Base-by-base conservation (phyloP, 306 rosid species). In the Myrica gale region DNA sequence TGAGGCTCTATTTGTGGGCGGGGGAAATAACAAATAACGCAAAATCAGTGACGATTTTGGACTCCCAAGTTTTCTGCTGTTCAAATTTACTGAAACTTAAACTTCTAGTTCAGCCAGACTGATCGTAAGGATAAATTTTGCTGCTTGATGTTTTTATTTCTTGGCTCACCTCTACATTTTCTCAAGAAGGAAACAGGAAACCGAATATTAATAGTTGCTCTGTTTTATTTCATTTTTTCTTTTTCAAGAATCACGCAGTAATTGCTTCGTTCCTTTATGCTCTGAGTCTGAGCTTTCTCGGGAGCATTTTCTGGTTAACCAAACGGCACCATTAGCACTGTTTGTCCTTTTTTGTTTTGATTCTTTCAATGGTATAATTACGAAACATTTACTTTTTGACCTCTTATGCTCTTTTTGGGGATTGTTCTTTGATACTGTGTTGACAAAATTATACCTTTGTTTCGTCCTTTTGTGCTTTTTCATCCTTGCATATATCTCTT, bases 401-500 rank as follows among this genome's bases (percentile, higher is more conserved):
- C 77, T 67, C 69, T 42, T 46, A 60, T 48, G 26, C 74, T 11
- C 76, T 65, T 46, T 78, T 68, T 65, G 54, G 70, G 70, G 41
- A 46, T 69, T 55, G 74, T 56, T 72, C 62, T 51, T 61, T 77
- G 84, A 78, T 82, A 83, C 81, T 80, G 78, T 86, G 83, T 86
- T 85, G 92, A 83, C 92, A 77, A 85, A 77, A 87, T 87, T 79
- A 84, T 77, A 71, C 78, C 68, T 86, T 83, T 71, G 63, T 85
- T 85, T 89, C 90, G 90, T 84, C 95, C 74, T 87, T 89, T 87
- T 88, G 87, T 88, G 84, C 93, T 91, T 88, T 91, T 79, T 72
- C 69, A 56, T 43, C 89, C 80, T 81, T 74, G 77, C 78, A 85
- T 87, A 80, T 88, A 67, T 79, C 85, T 76, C 82, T 71, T 75